Conservation (phyloP, 768 basidiomycete species). For the Filobasidium floriforme region DNA sequence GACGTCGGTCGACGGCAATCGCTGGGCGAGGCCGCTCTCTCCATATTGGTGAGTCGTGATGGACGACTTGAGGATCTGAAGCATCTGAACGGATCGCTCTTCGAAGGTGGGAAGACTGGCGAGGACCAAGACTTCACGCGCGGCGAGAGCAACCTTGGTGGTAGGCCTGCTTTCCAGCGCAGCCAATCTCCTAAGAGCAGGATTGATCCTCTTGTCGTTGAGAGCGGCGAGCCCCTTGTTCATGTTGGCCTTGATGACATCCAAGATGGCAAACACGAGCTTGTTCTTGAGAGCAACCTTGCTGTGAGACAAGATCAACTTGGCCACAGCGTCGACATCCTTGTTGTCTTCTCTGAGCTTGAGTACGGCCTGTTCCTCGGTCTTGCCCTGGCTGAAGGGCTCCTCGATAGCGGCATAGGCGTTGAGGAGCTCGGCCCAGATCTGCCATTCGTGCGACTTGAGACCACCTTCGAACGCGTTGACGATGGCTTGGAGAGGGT, state of each 20-base stretch:
- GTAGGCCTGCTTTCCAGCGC: conserved; percentile 89
- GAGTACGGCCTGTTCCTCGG: conserved; percentile 81
- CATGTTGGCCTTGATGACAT: conserved; percentile 76
- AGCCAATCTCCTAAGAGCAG: conserved; percentile 72
- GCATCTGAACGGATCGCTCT: conserved; percentile 89
- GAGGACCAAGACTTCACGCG: conserved; percentile 91
- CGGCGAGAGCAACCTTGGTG: conserved; percentile 83
- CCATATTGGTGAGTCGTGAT: conserved; percentile 84
- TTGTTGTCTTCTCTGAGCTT: conserved; percentile 85
- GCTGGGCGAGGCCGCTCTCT: conserved; percentile 61
- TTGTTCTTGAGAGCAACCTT: conserved; percentile 89
- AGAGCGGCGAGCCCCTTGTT: conserved; percentile 60
- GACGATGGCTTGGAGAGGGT: conserved; percentile 63
- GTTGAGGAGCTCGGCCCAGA: conserved; percentile 66
- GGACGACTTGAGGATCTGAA: conserved; percentile 78
- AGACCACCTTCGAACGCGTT: conserved; percentile 73
- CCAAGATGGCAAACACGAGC: conserved; percentile 74
- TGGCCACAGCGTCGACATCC: conserved; percentile 79
- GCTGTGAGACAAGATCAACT: conserved; percentile 85
- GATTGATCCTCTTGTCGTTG: conserved; percentile 63
- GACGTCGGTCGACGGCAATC: conserved; percentile 75
- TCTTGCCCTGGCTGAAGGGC: conserved; percentile 72
- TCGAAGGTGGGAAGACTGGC: conserved; percentile 96
- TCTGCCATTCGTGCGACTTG: conserved; percentile 74
- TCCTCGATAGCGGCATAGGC: conserved; percentile 81